Conservation (phyloP, 257 asterid species). For the Fraxinus anomala region DNA sequence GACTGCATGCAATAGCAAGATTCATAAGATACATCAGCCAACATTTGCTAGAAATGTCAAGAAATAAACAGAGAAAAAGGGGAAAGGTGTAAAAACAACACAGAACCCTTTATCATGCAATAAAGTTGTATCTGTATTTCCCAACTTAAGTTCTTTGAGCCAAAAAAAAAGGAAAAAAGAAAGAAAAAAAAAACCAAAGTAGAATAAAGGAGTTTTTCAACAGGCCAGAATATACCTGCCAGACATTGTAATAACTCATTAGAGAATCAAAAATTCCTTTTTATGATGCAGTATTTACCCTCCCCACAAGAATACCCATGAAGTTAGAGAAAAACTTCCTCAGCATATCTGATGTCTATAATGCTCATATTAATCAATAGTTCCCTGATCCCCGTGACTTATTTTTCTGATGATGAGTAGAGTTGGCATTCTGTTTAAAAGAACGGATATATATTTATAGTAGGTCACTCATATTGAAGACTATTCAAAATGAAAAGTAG, state of each 20-base stretch:
- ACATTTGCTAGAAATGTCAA: constrained; percentile 28
- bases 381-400: background rate
- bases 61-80: constrained; percentile 1
- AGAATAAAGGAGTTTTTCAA: background rate
- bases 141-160: background rate
- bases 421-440: background rate
- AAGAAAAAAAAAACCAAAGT: background rate
- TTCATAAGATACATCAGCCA: constrained; percentile 24
- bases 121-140: background rate
- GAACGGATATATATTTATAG: background rate
- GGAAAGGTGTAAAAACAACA: constrained; percentile 1
- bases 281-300: constrained; percentile 1
- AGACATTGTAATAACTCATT: background rate
- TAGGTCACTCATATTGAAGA: background rate
- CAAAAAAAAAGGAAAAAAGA: background rate
- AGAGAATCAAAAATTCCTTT: background rate
- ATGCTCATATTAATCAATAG: background rate
- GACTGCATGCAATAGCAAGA: constrained; percentile 68
- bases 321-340: constrained; percentile 8
- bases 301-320: constrained; percentile 17
- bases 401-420: background rate
- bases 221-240: constrained; percentile 17
- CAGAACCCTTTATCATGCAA: background rate
- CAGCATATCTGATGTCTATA: constrained; percentile 4
- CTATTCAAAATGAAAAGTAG: background rate